A percentile compares a stretch with the other conserved stretches of the same genome.
phyloP scores from a whole-genome alignment of 306 rosid genomes.

The Ormosia semicastrata region DNA sequence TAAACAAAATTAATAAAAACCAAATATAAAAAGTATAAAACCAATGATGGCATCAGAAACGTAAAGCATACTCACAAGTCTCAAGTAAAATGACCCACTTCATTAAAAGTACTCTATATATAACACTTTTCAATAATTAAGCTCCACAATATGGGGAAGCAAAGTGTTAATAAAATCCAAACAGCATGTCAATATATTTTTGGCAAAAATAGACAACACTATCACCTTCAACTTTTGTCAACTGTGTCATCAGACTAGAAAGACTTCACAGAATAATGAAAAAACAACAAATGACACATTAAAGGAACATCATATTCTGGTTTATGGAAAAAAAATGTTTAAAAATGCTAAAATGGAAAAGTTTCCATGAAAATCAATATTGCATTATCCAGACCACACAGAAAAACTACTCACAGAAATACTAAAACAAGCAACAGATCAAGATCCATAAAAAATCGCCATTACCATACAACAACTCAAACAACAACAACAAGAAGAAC shows the following conservation, averaged over 20 bases:
- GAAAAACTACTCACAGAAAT: background rate
- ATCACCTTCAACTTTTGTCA: background rate
- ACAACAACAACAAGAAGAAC: background rate
- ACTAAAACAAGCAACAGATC: constrained; percentile 38
- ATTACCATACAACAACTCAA: background rate
- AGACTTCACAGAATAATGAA: background rate
- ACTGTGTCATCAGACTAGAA: background rate
- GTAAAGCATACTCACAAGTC: constrained; percentile 16
- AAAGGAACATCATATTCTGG: background rate
- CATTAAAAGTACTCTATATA: background rate
- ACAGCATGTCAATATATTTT: background rate
- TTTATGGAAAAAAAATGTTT: no score
- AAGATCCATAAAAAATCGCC: constrained; percentile 38
- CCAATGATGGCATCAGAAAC: constrained; percentile 20
- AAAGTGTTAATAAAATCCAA: background rate
- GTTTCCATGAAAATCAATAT: background rate
- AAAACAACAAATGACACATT: background rate
- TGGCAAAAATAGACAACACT: background rate
- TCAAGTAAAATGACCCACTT: constrained; percentile 2
- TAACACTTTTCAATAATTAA: background rate
- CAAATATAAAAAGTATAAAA: background rate
- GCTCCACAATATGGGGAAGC: background rate
- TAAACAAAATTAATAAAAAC: background rate
- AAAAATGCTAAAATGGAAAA: background rate
- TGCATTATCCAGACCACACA: background rate